phyloP scores from a whole-genome alignment of 1,284 basidiomycete species.

The Cryptococcus depauperatus region DNA sequence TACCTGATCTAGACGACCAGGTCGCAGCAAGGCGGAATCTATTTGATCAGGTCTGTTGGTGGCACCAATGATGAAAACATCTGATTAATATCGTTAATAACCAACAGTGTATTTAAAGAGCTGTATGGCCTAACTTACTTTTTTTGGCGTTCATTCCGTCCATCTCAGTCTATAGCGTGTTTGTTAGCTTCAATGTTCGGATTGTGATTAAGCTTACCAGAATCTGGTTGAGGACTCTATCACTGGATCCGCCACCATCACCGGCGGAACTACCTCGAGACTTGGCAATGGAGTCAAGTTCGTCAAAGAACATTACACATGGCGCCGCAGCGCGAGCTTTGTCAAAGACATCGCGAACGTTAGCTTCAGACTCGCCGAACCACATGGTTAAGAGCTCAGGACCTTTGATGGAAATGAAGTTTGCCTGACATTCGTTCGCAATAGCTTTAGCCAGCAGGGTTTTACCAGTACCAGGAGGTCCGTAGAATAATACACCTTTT shows the following conservation, averaged over 20 bases:
- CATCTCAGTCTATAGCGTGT: constrained; percentile 72
- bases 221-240: constrained; percentile 95
- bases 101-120: too few relatives aligned
- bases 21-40: constrained; percentile 91
- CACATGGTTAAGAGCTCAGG: constrained; percentile 98
- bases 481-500: constrained; percentile 95
- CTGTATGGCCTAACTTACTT: constrained; percentile 46
- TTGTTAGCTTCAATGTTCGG: constrained; percentile 5
- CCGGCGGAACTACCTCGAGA: constrained; percentile 68
- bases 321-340: constrained; percentile 98
- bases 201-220: constrained; percentile 45
- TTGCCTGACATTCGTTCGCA: constrained; percentile 98
- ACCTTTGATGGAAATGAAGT: constrained; percentile 59
- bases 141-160: constrained; percentile 99
- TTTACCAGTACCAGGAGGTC: too few relatives aligned
- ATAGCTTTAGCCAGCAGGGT: too few relatives aligned
- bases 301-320: constrained; percentile 99
- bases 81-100: constrained; percentile 2
- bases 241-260: constrained; percentile 89
- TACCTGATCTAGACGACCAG: constrained; percentile 94
- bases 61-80: constrained; percentile 97
- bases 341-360: constrained; percentile 98
- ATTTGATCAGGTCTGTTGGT: constrained; percentile 99
- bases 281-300: constrained; percentile 97
- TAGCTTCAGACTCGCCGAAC: constrained; percentile 99